These are phyloP conservation scores for Corylus heterophylla DNA, from an alignment of 306 rosid genomes.

Conservation along the genomic window DNA sequence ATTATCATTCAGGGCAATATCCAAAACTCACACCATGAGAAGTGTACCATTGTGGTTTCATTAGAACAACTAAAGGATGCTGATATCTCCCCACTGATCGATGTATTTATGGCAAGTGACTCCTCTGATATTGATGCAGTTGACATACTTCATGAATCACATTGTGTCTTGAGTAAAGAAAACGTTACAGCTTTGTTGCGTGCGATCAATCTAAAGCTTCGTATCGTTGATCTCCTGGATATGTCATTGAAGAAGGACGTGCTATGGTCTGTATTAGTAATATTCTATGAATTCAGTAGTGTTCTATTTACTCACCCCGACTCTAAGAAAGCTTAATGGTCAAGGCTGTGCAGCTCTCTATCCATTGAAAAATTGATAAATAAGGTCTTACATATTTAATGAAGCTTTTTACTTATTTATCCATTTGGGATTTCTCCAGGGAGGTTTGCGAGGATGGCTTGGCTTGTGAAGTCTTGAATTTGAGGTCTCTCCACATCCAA, in stretches of 20 bases:
- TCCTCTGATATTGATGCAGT: conserved; percentile 68
- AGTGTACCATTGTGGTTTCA: conserved; percentile 54
- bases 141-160: conserved; percentile 58
- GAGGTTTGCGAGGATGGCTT: conserved; percentile 66
- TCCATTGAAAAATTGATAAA: conserved; percentile 7
- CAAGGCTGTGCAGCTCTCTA: conserved; percentile 16
- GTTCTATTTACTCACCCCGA: not conserved
- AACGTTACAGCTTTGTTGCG: conserved; percentile 64
- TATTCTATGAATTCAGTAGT: not conserved
- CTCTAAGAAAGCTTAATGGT: not conserved
- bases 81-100: conserved; percentile 65
- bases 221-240: conserved; percentile 69
- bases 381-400: conserved; percentile 10
- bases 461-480: conserved; percentile 66
- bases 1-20: conserved; percentile 56
- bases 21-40: conserved; percentile 44
- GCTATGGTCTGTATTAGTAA: conserved; percentile 49
- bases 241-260: conserved; percentile 59
- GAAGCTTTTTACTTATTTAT: conserved; percentile 5
- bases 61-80: conserved; percentile 60
- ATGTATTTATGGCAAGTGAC: conserved; percentile 49
- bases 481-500: conserved; percentile 62
- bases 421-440: conserved; percentile 48
- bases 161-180: conserved; percentile 56
- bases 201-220: conserved; percentile 66